These are phyloP conservation scores for Hydnum rufescens DNA, from an alignment of 768 basidiomycete species.

Conservation along the genomic window DNA sequence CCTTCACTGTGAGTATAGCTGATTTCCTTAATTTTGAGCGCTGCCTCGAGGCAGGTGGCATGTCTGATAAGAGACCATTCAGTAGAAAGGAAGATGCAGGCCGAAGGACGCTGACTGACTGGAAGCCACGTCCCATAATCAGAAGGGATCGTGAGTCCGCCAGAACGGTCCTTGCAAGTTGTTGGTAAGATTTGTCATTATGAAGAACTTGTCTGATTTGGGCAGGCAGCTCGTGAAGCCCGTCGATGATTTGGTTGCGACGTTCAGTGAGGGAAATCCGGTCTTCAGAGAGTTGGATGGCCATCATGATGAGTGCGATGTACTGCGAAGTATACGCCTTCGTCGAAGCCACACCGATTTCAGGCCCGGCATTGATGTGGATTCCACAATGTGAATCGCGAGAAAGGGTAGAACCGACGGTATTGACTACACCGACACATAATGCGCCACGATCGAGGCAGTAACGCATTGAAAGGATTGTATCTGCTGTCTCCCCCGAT, in stretches of 20 bases:
- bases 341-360: conserved; percentile 97
- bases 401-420: conserved; percentile 92
- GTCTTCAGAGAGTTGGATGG: conserved; percentile 95
- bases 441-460: conserved; percentile 93
- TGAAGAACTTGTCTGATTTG: conserved; percentile 79
- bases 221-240: conserved; percentile 70
- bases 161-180: conserved; percentile 60
- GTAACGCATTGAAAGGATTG: conserved; percentile 87
- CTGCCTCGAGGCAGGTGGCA: conserved; percentile 95
- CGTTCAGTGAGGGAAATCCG: conserved; percentile 82
- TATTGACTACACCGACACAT: conserved; percentile 95
- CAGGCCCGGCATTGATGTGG: conserved; percentile 97
- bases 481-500: conserved; percentile 97
- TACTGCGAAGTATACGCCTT: conserved; percentile 99
- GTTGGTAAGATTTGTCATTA: conserved; percentile 54
- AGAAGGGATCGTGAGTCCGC: conserved; percentile 70
- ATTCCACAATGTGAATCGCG: conserved; percentile 98
- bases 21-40: conserved; percentile 98
- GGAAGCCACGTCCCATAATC: conserved; percentile 96
- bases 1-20: conserved; percentile 44
- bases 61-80: conserved; percentile 26
- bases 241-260: conserved; percentile 82
- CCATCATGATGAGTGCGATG: conserved; percentile 94
- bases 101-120: conserved; percentile 29
- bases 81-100: conserved; percentile 4